Conservation (phyloP, 345 rosid species). For the Noccaea bulbosa region DNA sequence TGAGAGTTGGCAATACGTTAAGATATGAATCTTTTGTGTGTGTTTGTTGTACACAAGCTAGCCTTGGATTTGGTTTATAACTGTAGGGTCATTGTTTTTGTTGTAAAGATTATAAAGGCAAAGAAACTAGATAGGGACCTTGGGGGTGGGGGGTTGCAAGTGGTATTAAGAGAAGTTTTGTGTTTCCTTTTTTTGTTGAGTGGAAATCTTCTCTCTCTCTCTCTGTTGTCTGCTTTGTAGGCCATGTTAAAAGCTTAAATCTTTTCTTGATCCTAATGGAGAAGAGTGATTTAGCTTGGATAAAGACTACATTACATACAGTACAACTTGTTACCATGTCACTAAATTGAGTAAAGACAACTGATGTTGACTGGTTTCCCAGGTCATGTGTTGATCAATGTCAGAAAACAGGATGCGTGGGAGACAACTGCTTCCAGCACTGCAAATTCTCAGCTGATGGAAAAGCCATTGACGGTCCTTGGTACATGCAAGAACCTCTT, state of each 20-base stretch:
- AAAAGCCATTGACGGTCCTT: slow-evolving; percentile 71
- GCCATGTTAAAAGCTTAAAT: slow-evolving; percentile 7
- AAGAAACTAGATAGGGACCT: slow-evolving; percentile 25
- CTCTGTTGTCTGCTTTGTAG: slow-evolving; percentile 31
- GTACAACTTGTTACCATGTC: not conserved
- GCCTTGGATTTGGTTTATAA: not conserved
- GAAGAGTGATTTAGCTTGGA: not conserved
- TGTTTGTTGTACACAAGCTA: slow-evolving; percentile 21
- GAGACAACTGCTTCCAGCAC: slow-evolving; percentile 75
- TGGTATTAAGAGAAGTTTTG: slow-evolving; percentile 15
- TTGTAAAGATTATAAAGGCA: slow-evolving; percentile 22
- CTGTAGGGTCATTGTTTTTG: slow-evolving; percentile 38
- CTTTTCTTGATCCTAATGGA: slow-evolving; percentile 2
- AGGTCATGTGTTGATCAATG: slow-evolving; percentile 81
- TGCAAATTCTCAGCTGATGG: slow-evolving; percentile 93
- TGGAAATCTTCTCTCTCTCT: slow-evolving; percentile 34
- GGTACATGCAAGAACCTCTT: slow-evolving; percentile 92
- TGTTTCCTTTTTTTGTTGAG: slow-evolving; percentile 2
- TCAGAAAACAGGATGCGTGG: slow-evolving; percentile 82
- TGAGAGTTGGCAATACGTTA: slow-evolving; percentile 34
- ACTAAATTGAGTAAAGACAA: too few relatives aligned
- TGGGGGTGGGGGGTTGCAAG: not conserved
- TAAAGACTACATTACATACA: not conserved
- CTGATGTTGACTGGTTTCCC: slow-evolving; percentile 27
- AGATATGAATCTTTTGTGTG: slow-evolving; percentile 16